Evolutionary conservation across 2,329 filamentous ascomycete species (phyloP).

Genomic region (Trichoderma oligosporum): DNA sequence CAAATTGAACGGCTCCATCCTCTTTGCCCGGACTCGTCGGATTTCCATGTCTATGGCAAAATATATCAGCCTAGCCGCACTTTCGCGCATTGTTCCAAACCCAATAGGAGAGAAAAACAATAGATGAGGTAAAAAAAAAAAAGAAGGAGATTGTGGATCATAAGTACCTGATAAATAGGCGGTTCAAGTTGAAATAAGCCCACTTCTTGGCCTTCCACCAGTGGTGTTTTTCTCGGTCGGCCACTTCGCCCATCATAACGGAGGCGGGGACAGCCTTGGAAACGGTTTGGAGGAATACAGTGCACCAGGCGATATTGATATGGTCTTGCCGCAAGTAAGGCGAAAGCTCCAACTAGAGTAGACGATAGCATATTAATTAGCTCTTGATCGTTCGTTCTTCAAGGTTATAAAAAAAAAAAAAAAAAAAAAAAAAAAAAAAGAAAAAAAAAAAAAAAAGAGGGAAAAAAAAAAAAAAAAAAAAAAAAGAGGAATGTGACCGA

Average conservation of each 20-base stretch:
- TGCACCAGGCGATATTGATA: conserved; percentile 91
- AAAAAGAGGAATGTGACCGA: no score
- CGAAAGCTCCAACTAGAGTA: conserved; percentile 76
- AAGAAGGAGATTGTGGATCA: neutral
- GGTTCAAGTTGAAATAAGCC: conserved; percentile 96
- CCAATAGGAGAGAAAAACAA: no score
- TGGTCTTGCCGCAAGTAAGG: conserved; percentile 72
- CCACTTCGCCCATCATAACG: conserved; percentile 76
- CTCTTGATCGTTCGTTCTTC: neutral
- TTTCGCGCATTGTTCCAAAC: neutral
- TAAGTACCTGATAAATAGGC: conserved; percentile 80
- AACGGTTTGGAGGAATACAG: conserved; percentile 86
- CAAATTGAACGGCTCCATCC: conserved; percentile 74
- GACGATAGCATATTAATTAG: conserved; percentile 28
- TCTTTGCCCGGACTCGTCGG: conserved; percentile 69
- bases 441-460: neutral
- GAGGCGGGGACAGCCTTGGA: conserved; percentile 76
- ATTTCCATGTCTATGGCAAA: conserved; percentile 73
- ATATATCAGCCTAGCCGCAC: neutral
- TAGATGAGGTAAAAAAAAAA: no score
- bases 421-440: neutral
- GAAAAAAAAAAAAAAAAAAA: neutral
- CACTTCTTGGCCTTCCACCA: conserved; percentile 99
- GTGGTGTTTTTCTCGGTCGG: conserved; percentile 87
- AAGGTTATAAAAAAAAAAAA: no score